Evolutionary conservation across 2,329 filamentous ascomycete genomes (phyloP).

Genomic region (Aotearoamyces nothofagi): DNA sequence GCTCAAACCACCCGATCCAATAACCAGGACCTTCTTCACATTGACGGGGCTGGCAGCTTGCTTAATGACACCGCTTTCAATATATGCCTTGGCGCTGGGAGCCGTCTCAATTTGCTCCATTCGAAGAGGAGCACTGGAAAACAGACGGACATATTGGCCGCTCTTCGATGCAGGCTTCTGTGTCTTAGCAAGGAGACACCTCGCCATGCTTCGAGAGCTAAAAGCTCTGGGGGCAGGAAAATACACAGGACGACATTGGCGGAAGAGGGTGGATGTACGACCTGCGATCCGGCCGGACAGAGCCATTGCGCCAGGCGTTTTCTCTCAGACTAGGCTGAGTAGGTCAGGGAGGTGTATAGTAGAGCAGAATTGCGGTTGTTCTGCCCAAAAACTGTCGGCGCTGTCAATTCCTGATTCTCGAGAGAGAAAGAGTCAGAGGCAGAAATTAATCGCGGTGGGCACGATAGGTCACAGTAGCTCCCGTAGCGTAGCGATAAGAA

Average conservation of each 20-base stretch:
- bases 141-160: constrained; percentile 15
- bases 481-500: no score
- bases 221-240: constrained; percentile 12
- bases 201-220: constrained; percentile 14
- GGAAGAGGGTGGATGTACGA: constrained; percentile 17
- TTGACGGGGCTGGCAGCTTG: constrained; percentile 62
- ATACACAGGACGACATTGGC: constrained; percentile 14
- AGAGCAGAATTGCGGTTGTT: no score
- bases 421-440: no score
- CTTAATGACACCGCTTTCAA: constrained; percentile 77
- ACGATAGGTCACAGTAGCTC: no score
- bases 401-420: no score
- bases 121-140: constrained; percentile 15
- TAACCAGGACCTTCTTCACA: constrained; percentile 94
- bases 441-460: no score
- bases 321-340: no score
- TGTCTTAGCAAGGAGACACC: constrained; percentile 11
- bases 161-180: constrained; percentile 7
- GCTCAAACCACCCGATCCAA: constrained; percentile 85
- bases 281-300: constrained; percentile 16
- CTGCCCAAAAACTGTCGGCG: no score
- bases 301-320: constrained; percentile 16
- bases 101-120: constrained; percentile 40
- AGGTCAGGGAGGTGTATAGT: no score
- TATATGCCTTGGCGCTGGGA: constrained; percentile 72